A percentile compares a stretch with the other conserved stretches of the same genome.
Conservation (phyloP, 2,329 filamentous ascomycete genomes). For the Sarocladium strictum region DNA sequence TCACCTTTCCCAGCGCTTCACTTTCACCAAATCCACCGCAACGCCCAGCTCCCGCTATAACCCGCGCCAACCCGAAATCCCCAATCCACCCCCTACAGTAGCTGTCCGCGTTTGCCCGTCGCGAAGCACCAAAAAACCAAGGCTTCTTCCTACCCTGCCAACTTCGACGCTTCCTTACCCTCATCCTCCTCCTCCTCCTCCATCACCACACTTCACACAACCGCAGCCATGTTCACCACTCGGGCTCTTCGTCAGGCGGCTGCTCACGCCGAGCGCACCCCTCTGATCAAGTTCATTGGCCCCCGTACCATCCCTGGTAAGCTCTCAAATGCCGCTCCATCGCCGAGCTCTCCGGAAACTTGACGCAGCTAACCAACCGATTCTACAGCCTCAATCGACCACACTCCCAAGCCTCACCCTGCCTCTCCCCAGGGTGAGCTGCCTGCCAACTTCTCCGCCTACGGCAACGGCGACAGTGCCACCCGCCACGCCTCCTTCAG, state of each 20-base stretch:
- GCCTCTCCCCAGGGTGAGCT: constrained; percentile 61
- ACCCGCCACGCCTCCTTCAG: constrained; percentile 59
- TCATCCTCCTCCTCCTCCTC: not conserved
- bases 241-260: constrained; percentile 52
- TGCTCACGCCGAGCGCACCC: constrained; percentile 53
- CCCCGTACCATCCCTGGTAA: constrained; percentile 53
- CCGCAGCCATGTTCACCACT: constrained; percentile 46
- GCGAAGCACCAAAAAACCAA: not conserved
- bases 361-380: constrained; percentile 13
- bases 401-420: constrained; percentile 67
- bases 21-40: not conserved
- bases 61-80: constrained; percentile 3
- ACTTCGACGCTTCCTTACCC: too few species aligned
- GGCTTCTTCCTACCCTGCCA: too few species aligned
- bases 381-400: constrained; percentile 59
- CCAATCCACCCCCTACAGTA: not conserved
- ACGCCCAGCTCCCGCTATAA: not conserved
- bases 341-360: not conserved
- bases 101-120: constrained; percentile 8
- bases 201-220: constrained; percentile 4
- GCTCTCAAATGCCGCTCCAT: constrained; percentile 18
- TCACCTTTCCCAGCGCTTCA: not conserved
- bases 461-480: constrained; percentile 23
- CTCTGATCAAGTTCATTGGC: constrained; percentile 57
- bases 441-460: constrained; percentile 44